Evolutionary conservation across 1,284 basidiomycete species (phyloP), one percentile per base, ranked within the genome.

Genomic region (Papiliotrema flavescens): DNA sequence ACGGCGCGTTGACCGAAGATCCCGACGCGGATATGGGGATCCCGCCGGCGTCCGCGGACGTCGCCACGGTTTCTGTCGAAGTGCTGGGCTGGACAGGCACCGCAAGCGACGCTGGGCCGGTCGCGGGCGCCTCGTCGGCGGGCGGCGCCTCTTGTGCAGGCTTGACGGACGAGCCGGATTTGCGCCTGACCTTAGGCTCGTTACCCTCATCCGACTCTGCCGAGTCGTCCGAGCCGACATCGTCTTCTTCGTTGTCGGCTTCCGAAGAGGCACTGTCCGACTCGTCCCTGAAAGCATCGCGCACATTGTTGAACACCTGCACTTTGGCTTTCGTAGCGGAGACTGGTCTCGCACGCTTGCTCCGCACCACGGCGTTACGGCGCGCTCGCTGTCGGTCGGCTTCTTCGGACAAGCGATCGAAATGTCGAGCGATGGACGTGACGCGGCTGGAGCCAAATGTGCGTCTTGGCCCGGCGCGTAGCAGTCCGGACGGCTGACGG

Each of bases 251-350:
- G 62, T 94, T 91, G 22, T 90, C 92, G 63, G 92, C 90, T 63
- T 88, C 90, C 0, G 85, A 87, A 9, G 85, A 86, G 61, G 88
- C 87, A 54, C 82, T 69, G 54, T 78, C 77, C 37, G 86, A 87
- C 62, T 94, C 89, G 66, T 96, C 93, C 56, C 84, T 83, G 65
- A 97, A 90, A 0, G 90, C 94, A 66, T 97, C 93, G 67, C 90
- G 87, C 59, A 97, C 84, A 65, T 90, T 96, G 61, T 90, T 87
- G 45, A 97, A 84, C 37, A 98, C 85, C 69, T 94, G 87, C 0
- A 98, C 90, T 57, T 87, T 92, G 7, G 92, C 92, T 51, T 87
- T 84, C 3, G 93, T 89, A 34, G 87, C 87, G 7, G 88, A 89
- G 8, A 98, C 91, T 2, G 96, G 95, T 37, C 95, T 85, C n/a